Conservation (phyloP, 176 grass and related monocot genomes). For the Neostapfia colusana region DNA sequence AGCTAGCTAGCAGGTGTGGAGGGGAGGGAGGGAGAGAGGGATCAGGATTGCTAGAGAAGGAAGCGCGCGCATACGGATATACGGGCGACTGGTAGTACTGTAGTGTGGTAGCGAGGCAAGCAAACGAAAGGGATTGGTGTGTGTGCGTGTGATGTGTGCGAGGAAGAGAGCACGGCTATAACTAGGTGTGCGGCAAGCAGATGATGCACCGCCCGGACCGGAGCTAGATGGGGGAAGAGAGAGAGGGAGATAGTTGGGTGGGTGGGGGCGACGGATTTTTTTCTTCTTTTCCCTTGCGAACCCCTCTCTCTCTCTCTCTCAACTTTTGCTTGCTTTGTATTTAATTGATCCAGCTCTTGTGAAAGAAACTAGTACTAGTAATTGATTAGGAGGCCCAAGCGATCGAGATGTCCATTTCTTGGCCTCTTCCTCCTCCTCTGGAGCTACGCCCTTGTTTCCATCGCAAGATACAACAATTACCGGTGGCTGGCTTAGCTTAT, state of each 20-base stretch:
- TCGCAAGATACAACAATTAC: constrained; percentile 20
- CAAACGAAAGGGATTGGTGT: not conserved
- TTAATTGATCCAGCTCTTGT: constrained; percentile 47
- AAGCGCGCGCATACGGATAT: constrained; percentile 18
- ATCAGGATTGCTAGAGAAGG: constrained; percentile 33
- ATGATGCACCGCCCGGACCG: not conserved
- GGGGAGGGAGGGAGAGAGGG: not conserved
- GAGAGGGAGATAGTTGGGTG: constrained; percentile 15
- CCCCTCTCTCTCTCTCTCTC: not conserved
- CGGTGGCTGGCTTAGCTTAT: not conserved
- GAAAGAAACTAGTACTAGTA: constrained; percentile 28
- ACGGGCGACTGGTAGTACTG: not conserved
- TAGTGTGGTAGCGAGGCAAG: constrained; percentile 26
- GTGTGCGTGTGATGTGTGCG: constrained; percentile 1
- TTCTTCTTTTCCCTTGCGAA: not conserved
- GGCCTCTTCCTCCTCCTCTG: constrained; percentile 22
- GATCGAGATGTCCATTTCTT: constrained; percentile 37
- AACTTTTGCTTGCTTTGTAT: constrained; percentile 34
- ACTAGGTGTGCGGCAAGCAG: constrained; percentile 11
- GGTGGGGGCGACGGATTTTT: constrained; percentile 37
- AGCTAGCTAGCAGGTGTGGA: not conserved
- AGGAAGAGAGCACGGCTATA: constrained; percentile 21
- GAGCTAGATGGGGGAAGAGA: constrained; percentile 25
- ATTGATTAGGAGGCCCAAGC: constrained; percentile 49
- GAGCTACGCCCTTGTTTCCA: constrained; percentile 26